phyloP scores from a whole-genome alignment of 305 asterid genomes.

The Fraxinus velutina region DNA sequence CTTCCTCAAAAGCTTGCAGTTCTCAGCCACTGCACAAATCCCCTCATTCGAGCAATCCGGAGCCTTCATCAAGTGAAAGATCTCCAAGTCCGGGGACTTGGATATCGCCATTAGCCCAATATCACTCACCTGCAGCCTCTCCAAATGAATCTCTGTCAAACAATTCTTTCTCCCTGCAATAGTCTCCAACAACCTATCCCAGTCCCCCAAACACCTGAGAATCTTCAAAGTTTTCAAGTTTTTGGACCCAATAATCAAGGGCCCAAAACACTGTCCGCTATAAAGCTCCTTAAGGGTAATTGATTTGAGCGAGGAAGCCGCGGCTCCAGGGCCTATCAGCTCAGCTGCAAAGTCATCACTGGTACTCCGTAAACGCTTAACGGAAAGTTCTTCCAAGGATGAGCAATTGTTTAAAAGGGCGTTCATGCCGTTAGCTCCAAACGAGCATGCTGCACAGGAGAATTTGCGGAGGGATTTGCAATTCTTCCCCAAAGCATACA shows the following conservation, averaged over 20 bases:
- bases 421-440: constrained; percentile 64
- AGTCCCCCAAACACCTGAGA: constrained; percentile 54
- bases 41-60: constrained; percentile 59
- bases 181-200: constrained; percentile 50
- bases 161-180: constrained; percentile 35
- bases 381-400: constrained; percentile 51
- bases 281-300: constrained; percentile 57
- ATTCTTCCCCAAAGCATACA: constrained; percentile 47
- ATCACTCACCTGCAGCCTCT: constrained; percentile 62
- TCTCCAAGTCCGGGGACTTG: constrained; percentile 46
- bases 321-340: constrained; percentile 49
- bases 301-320: constrained; percentile 37
- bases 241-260: constrained; percentile 44
- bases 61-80: constrained; percentile 48
- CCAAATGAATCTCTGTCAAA: constrained; percentile 53
- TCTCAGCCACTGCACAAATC: constrained; percentile 47
- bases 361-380: constrained; percentile 52
- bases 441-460: constrained; percentile 54
- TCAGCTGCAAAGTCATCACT: constrained; percentile 47
- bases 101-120: constrained; percentile 44
- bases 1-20: constrained; percentile 59
- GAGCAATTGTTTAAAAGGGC: constrained; percentile 47
- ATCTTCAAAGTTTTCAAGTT: constrained; percentile 48
- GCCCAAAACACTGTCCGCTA: constrained; percentile 53
- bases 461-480: constrained; percentile 53